Conservation (phyloP, 1,139 yeast genomes). For the Candida freyschussii region DNA sequence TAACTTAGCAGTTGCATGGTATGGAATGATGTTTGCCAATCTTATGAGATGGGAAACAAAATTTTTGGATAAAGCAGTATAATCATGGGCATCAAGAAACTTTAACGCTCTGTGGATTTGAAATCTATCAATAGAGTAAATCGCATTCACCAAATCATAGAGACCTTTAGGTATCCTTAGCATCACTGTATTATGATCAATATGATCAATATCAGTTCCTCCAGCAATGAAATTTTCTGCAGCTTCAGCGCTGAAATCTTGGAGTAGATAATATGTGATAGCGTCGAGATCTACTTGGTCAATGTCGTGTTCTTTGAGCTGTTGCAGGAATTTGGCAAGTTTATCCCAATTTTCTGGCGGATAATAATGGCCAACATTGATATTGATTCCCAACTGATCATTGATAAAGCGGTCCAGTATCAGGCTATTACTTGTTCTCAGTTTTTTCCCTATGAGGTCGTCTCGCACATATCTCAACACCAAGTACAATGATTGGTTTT, state of each 20-base stretch:
- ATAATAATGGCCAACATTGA: conserved; percentile 13
- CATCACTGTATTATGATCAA: conserved; percentile 2
- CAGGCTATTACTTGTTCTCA: conserved; percentile 13
- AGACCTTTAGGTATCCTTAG: conserved; percentile 11
- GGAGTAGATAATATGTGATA: conserved; percentile 21
- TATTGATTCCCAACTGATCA: conserved; percentile 14
- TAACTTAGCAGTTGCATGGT: conserved; percentile 9
- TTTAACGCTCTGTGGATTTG: conserved; percentile 16
- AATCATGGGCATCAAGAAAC: conserved; percentile 13
- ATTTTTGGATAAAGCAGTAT: conserved; percentile 3
- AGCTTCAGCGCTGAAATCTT: conserved; percentile 18
- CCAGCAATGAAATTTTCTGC: conserved; percentile 18
- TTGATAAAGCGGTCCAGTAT: conserved; percentile 20
- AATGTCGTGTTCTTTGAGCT: conserved; percentile 9
- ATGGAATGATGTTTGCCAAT: conserved; percentile 23
- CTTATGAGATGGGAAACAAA: conserved; percentile 19
- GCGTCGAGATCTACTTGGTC: conserved; percentile 9
- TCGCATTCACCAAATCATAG: conserved; percentile 20
- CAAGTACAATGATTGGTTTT: conserved; percentile 20
- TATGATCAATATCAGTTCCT: conserved; percentile 2
- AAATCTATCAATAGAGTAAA: conserved; percentile 24
- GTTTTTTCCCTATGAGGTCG: conserved; percentile 15
- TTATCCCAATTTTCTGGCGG: conserved; percentile 23
- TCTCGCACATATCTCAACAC: no score
- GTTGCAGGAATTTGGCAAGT: conserved; percentile 13